phyloP scores from a whole-genome alignment of 495 filamentous ascomycete species.

The Neurospora intermedia region DNA sequence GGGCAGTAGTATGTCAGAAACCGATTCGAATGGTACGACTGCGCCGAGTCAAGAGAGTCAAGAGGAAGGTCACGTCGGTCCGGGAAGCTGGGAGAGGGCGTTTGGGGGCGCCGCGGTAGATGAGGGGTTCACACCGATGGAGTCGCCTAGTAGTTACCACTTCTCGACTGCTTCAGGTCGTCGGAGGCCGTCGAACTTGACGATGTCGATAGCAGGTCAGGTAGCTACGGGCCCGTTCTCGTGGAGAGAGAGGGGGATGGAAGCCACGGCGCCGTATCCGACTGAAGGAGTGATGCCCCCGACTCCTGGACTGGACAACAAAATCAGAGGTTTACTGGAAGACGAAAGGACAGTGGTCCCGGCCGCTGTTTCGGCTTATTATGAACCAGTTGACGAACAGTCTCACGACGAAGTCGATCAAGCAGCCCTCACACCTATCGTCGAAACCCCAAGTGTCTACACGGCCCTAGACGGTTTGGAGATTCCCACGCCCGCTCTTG shows the following conservation, averaged over 20 bases:
- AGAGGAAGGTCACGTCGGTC: background rate
- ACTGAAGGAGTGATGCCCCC: slow-evolving; percentile 13
- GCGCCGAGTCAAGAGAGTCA: slow-evolving; percentile 25
- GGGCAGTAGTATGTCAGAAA: slow-evolving; percentile 46
- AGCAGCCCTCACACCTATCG: background rate
- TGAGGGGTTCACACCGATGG: background rate
- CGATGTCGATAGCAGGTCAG: background rate
- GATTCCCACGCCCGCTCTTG: background rate
- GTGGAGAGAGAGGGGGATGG: background rate
- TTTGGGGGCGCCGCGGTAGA: slow-evolving; percentile 1
- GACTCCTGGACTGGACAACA: slow-evolving; percentile 2
- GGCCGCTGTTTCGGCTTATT: background rate
- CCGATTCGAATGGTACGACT: slow-evolving; percentile 23
- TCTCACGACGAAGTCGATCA: background rate
- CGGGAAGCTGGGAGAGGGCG: slow-evolving; percentile 15
- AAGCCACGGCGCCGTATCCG: slow-evolving; percentile 8
- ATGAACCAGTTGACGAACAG: background rate
- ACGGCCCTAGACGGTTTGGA: background rate
- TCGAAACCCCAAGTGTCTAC: background rate
- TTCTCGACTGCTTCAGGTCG: background rate
- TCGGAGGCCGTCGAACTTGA: background rate
- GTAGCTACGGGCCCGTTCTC: background rate
- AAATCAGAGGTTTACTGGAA: slow-evolving; percentile 5
- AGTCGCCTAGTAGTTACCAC: background rate
- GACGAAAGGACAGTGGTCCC: slow-evolving; percentile 9